These are phyloP conservation scores for Ostreobium quekettii DNA, from an alignment of 139 green algal genomes.

Conservation along the genomic window DNA sequence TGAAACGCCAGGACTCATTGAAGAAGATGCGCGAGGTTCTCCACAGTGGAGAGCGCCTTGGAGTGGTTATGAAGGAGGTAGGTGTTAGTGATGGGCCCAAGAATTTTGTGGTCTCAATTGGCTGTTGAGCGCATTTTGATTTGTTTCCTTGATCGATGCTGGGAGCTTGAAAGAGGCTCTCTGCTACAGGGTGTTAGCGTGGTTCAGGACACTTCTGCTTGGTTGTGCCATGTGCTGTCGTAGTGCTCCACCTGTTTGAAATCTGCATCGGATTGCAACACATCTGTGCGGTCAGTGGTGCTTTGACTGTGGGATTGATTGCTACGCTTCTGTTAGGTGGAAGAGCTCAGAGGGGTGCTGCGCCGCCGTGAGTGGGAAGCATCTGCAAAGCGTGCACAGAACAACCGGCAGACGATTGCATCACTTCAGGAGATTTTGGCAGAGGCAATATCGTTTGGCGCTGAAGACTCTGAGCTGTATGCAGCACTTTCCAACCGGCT, in stretches of 20 bases:
- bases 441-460: too few species aligned
- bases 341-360: background rate
- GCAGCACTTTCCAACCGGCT: too few species aligned
- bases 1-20: background rate
- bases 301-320: background rate
- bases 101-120: background rate
- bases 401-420: too few species aligned
- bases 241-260: background rate
- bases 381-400: too few species aligned
- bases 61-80: background rate
- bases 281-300: background rate
- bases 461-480: too few species aligned
- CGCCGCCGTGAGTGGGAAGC: constrained; percentile 3
- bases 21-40: background rate
- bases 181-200: background rate
- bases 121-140: background rate
- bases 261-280: background rate
- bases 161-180: background rate
- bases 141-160: background rate
- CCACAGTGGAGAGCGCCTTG: background rate
- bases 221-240: background rate
- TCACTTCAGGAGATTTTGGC: too few species aligned
- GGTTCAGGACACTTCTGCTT: background rate
- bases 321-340: background rate
- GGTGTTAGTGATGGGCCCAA: background rate